These are phyloP conservation scores for Euphorbia peplus DNA, from an alignment of 345 rosid genomes.

Conservation along the genomic window DNA sequence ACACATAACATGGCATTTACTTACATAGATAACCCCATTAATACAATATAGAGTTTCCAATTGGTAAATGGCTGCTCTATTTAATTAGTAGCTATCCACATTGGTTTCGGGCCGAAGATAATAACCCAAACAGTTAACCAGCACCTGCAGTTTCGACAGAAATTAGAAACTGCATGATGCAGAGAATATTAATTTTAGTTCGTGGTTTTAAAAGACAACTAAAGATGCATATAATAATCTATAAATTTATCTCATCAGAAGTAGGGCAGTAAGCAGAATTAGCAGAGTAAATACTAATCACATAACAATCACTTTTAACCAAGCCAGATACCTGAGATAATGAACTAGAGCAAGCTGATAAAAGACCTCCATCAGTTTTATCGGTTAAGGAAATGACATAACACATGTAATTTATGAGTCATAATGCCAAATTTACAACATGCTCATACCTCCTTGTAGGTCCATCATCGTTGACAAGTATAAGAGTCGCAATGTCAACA, in stretches of 20 bases:
- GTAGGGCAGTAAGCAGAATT: no score
- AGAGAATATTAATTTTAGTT: not conserved
- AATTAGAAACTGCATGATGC: no score
- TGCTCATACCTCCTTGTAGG: constrained; percentile 72
- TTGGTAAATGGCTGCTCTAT: no score
- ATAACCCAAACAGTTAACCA: constrained; percentile 78
- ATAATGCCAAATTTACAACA: not conserved
- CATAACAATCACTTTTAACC: not conserved
- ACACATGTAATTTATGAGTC: not conserved
- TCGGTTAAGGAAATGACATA: not conserved
- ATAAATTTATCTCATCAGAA: not conserved
- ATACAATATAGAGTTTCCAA: constrained; percentile 21
- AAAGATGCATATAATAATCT: not conserved
- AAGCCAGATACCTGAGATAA: constrained; percentile 61
- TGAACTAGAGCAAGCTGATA: constrained; percentile 71
- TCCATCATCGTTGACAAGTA: constrained; percentile 74
- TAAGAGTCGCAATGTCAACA: constrained; percentile 77
- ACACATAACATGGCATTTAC: constrained; percentile 9
- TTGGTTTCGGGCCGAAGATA: constrained; percentile 93
- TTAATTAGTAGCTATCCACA: constrained; percentile 64
- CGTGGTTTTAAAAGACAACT: not conserved
- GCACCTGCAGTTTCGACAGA: constrained; percentile 45
- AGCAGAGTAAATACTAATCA: no score
- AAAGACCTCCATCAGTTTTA: constrained; percentile 5
- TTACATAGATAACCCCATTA: constrained; percentile 14